These are phyloP conservation scores for Blepharisma japonicum DNA, from an alignment of 73 alveolate genomes.

Conservation along the genomic window DNA sequence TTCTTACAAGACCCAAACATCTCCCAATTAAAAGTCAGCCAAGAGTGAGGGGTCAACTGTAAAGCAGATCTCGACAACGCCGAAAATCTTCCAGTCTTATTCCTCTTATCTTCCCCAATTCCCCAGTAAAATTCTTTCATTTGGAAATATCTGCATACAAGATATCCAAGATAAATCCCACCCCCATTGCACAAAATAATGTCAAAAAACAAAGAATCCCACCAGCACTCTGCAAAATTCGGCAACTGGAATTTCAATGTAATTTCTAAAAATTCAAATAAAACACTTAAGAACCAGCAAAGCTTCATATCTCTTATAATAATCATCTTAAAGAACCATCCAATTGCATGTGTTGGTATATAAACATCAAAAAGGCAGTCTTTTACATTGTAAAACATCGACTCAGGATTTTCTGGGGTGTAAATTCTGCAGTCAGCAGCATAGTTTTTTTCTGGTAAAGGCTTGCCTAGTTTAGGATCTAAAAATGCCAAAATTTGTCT, in stretches of 20 bases:
- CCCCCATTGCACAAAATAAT: conserved; percentile 75
- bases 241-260: conserved; percentile 85
- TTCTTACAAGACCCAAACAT: conserved; percentile 26
- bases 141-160: conserved; percentile 52
- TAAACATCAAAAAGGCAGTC: conserved; percentile 67
- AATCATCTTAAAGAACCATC: conserved; percentile 83
- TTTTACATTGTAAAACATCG: conserved; percentile 51
- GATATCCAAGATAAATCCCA: conserved; percentile 78
- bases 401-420: conserved; percentile 75
- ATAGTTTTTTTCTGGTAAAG: conserved; percentile 61
- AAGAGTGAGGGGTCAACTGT: conserved; percentile 25
- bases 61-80: background rate
- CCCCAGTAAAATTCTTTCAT: conserved; percentile 77
- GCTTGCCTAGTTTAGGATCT: conserved; percentile 70
- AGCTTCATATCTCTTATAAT: conserved; percentile 78
- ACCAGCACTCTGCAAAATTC: conserved; percentile 91
- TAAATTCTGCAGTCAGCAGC: conserved; percentile 78
- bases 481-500: conserved; percentile 54
- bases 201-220: conserved; percentile 88
- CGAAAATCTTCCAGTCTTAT: conserved; percentile 10
- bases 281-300: conserved; percentile 58
- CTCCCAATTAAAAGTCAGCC: conserved; percentile 29
- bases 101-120: conserved; percentile 36
- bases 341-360: conserved; percentile 72
- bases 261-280: conserved; percentile 77